Evolutionary conservation across 1,284 basidiomycete species (phyloP), one percentile per base, ranked within the genome.

Genomic region (Heterobasidion annosum): DNA sequence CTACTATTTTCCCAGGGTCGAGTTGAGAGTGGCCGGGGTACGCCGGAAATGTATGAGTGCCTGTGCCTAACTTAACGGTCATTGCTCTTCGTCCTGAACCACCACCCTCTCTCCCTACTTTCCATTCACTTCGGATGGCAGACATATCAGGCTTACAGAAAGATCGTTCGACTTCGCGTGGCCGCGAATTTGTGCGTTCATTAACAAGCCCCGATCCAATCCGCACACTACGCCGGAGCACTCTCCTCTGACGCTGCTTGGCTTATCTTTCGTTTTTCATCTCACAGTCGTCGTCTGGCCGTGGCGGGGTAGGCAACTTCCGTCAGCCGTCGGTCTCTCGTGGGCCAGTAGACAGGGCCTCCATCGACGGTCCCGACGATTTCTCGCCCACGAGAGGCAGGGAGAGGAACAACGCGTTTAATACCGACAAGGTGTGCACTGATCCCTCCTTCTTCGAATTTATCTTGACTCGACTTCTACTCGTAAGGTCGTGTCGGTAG

Each of bases 241-340:
- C 25, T 13, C 13, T 25, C 25, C 12, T 8, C 46, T 16, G 25
- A 48, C 13, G n/a, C 25, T 48, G 7, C 46, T 9, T 48, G 8
- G 18, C 46, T 8, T 48, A 2, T 48, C 45, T 47, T 47, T 32
- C 18, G 0, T 12, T n/a, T 19, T 33, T 2, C 25, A 10, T 33
- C 16, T 8, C 46, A 18, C 8, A 46, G 51, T 19, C 13, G 8
- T 47, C 45, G 12, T 47, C 43, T 9, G 51, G 45, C 9, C 51
- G 45, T 16, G 45, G 51, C 34, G 51, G 51, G 13, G 51, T 42
- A 12, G 51, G 51, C 44, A 52, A 52, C 51, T 45, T 52, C 43
- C 51, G 51, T 18, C 13, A 10, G 6, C 16, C 44, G 1, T 51
- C 50, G 1, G 42, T 25, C 44, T 52, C 51, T n/a, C 43, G 19